These are phyloP conservation scores for Aquilaria yunnanensis DNA, from an alignment of 345 rosid genomes.

Conservation along the genomic window DNA sequence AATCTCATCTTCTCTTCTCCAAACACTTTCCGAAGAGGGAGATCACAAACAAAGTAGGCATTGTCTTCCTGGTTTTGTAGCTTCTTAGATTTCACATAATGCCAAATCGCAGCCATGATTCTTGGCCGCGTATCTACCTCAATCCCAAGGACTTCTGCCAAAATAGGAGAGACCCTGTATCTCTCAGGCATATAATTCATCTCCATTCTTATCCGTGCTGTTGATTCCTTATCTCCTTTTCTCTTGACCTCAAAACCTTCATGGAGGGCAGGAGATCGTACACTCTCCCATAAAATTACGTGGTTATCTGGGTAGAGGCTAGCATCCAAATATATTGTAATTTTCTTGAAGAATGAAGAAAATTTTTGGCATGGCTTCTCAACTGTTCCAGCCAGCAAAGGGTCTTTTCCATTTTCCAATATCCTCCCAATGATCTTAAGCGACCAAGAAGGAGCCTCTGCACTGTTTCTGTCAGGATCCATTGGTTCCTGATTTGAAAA, in stretches of 20 bases:
- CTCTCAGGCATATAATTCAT: slow-evolving; percentile 51
- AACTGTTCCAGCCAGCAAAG: slow-evolving; percentile 31
- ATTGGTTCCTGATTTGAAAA: slow-evolving; percentile 32
- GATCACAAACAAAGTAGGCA: slow-evolving; percentile 42
- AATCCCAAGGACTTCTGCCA: slow-evolving; percentile 46
- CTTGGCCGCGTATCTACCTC: slow-evolving; percentile 45
- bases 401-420: slow-evolving; percentile 53
- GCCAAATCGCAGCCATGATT: slow-evolving; percentile 53
- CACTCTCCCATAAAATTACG: slow-evolving; percentile 52
- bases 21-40: slow-evolving; percentile 44
- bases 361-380: slow-evolving; percentile 38
- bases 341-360: slow-evolving; percentile 49
- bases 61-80: slow-evolving; percentile 44
- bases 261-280: slow-evolving; percentile 42
- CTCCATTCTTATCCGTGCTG: slow-evolving; percentile 45
- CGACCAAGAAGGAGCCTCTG: slow-evolving; percentile 46
- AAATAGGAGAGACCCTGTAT: slow-evolving; percentile 43
- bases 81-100: slow-evolving; percentile 45
- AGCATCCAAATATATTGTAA: slow-evolving; percentile 52
- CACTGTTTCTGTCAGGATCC: slow-evolving; percentile 22
- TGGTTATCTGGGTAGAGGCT: slow-evolving; percentile 50
- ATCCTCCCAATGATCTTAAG: slow-evolving; percentile 52
- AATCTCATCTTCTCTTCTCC: slow-evolving; percentile 55
- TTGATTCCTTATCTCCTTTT: slow-evolving; percentile 56
- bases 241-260: slow-evolving; percentile 67